Conservation (phyloP, 2,329 filamentous ascomycete species). For the Colletotrichum tropicicola region DNA sequence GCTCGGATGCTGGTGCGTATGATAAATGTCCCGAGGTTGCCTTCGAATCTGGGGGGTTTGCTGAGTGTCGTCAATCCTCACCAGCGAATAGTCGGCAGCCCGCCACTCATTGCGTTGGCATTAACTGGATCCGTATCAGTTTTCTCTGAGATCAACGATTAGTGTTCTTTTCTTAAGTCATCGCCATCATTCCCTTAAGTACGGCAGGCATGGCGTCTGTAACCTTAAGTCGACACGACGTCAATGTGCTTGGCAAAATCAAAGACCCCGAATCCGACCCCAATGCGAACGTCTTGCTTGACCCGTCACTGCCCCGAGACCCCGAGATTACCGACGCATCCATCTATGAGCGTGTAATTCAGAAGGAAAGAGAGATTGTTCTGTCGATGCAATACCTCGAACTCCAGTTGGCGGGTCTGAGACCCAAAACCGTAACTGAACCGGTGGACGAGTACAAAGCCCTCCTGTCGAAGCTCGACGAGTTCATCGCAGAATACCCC, state of each 20-base stretch:
- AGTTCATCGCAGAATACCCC: slow-evolving; percentile 66
- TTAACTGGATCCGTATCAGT: not conserved
- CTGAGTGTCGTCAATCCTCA: not conserved
- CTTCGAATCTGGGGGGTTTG: not conserved
- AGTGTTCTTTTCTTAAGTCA: not conserved
- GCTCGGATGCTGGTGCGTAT: not conserved
- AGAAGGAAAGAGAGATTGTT: slow-evolving; percentile 63
- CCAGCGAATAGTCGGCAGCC: not conserved
- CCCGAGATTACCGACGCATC: slow-evolving; percentile 61
- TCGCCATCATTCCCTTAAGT: not conserved
- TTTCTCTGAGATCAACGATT: not conserved
- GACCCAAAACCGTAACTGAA: slow-evolving; percentile 45
- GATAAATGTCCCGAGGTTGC: slow-evolving; percentile 1
- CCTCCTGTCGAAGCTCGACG: slow-evolving; percentile 59
- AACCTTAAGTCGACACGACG: slow-evolving; percentile 65
- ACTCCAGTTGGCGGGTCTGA: slow-evolving; percentile 56
- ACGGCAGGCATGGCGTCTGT: slow-evolving; percentile 53
- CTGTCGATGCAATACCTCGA: slow-evolving; percentile 64
- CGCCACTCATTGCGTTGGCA: not conserved
- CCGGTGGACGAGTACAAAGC: slow-evolving; percentile 55
- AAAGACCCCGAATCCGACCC: slow-evolving; percentile 72
- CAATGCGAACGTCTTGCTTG: slow-evolving; percentile 60
- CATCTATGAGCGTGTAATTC: slow-evolving; percentile 60
- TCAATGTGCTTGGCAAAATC: slow-evolving; percentile 72
- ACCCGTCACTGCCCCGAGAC: slow-evolving; percentile 63